Evolutionary conservation across 1,284 basidiomycete genomes (phyloP), one percentile per base, ranked within the genome.

Genomic region (Apiotrichum laibachii): DNA sequence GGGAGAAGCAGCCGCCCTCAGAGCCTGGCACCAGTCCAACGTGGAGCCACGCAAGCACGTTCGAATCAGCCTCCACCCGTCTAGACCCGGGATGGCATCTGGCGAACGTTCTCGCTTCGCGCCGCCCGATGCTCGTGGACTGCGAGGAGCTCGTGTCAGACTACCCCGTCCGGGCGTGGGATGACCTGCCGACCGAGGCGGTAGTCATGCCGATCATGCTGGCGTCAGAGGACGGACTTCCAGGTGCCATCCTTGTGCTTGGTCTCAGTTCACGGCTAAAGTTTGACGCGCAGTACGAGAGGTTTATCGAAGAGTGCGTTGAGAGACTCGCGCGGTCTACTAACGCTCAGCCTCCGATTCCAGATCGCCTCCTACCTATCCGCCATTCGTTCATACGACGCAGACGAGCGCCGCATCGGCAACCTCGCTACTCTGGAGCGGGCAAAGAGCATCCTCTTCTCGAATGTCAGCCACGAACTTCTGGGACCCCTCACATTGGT

Each of bases 401-500:
- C 61, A 18, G 73, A 76, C 43, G 54, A 58, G 21, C 61, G 67
- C 19, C 71, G 76, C 7, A 70, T 78, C 1, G 76, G 79, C 16
- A 77, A 79, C 37, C 71, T 80, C 9, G 73, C 77, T 10, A 67
- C 70, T 2, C 65, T 81, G 15, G 79, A 80, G 50, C 62, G 76
- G 15, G 78, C 78, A 3, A 79, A 77, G 64, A 72, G 65, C 22
- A 35, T 70, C 31, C 65, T 77, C 26, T 74, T 77, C 63, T 72
- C 72, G 15, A 76, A 74, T 56, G 68, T 79, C 50, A 71, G 67
- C 8, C 77, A 78, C 64, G 77, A 80, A 57, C 64, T 79, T 1
- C 46, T 77, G 1, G 79, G 78, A 4, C 80, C 80, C 0, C 63
- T 80, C 3, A 77, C 77, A 0, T 64, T 81, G 5, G 75, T 80